These are phyloP conservation scores for Tagetes erecta DNA, from an alignment of 129 eudicot species.

Conservation along the genomic window DNA sequence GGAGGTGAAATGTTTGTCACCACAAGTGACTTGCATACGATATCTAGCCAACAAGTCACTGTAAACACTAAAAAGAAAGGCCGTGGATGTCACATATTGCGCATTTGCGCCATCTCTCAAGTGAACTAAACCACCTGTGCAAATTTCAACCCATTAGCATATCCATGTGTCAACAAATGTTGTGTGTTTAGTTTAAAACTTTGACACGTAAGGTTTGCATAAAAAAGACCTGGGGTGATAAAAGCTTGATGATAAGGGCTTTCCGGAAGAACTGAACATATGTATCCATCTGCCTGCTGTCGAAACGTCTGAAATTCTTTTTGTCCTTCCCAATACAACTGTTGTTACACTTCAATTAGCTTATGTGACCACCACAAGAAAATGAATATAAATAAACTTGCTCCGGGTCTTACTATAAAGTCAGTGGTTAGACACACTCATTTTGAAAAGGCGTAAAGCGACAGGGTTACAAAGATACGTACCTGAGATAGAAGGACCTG, in stretches of 20 bases:
- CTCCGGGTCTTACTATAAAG: too few species aligned
- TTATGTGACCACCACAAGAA: too few species aligned
- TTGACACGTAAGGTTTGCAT: not conserved
- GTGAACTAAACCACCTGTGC: constrained; percentile 66
- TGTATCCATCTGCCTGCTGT: constrained; percentile 60
- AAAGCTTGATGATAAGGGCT: constrained; percentile 63
- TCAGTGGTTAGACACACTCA: too few species aligned
- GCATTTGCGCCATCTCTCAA: constrained; percentile 91
- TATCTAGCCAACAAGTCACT: constrained; percentile 57
- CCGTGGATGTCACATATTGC: constrained; percentile 71
- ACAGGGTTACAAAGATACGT: not conserved
- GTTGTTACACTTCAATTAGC: not conserved
- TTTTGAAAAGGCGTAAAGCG: not conserved
- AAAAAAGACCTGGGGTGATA: constrained; percentile 57
- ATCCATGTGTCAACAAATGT: not conserved
- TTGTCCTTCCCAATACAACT: constrained; percentile 62
- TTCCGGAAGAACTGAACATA: constrained; percentile 64
- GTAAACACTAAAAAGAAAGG: constrained; percentile 64
- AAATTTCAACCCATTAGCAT: not conserved
- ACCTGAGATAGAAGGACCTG: constrained; percentile 78
- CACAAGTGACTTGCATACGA: constrained; percentile 52
- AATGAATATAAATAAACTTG: too few species aligned
- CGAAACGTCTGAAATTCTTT: constrained; percentile 48
- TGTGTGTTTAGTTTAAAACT: not conserved
- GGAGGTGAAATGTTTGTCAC: constrained; percentile 44